phyloP scores from a whole-genome alignment of 1,284 basidiomycete species.

The Leccinum angustisporum region DNA sequence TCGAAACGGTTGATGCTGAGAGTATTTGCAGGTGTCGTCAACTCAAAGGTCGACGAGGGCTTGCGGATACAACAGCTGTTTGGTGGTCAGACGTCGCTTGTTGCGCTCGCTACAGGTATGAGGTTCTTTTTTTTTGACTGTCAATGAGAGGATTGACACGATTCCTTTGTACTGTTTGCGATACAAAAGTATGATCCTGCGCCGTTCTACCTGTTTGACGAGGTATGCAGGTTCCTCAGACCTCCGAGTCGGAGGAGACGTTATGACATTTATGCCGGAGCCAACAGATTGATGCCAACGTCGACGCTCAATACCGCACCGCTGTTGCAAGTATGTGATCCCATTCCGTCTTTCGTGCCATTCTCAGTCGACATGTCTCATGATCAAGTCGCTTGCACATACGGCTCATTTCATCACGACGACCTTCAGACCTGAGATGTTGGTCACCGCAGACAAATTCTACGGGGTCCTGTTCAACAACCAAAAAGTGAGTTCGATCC shows the following conservation, averaged over 20 bases:
- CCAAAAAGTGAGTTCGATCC: conserved; percentile 89
- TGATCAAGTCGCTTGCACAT: conserved; percentile 89
- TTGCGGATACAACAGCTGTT: conserved; percentile 95
- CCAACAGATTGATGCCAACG: conserved; percentile 88
- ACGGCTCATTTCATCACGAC: conserved; percentile 94
- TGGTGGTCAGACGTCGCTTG: conserved; percentile 96
- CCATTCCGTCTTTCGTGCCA: not conserved
- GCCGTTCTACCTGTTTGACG: conserved; percentile 99
- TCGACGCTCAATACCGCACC: conserved; percentile 97
- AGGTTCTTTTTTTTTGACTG: conserved; percentile 6
- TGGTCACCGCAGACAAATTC: conserved; percentile 92
- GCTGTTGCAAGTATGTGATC: conserved; percentile 81
- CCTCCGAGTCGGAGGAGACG: not conserved
- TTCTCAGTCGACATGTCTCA: conserved; percentile 34
- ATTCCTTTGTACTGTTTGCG: conserved; percentile 73
- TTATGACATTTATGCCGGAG: not conserved
- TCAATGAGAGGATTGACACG: not conserved
- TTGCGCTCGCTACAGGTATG: conserved; percentile 88
- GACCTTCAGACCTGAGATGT: conserved; percentile 97
- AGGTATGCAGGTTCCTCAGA: conserved; percentile 47
- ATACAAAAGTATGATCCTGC: conserved; percentile 99
- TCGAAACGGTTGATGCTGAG: not conserved
- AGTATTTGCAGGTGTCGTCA: conserved; percentile 80
- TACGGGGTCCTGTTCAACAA: conserved; percentile 99
- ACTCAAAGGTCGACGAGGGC: conserved; percentile 96